These are phyloP conservation scores for Heterobasidion occidentale DNA, from an alignment of 1,284 basidiomycete genomes.

Conservation along the genomic window DNA sequence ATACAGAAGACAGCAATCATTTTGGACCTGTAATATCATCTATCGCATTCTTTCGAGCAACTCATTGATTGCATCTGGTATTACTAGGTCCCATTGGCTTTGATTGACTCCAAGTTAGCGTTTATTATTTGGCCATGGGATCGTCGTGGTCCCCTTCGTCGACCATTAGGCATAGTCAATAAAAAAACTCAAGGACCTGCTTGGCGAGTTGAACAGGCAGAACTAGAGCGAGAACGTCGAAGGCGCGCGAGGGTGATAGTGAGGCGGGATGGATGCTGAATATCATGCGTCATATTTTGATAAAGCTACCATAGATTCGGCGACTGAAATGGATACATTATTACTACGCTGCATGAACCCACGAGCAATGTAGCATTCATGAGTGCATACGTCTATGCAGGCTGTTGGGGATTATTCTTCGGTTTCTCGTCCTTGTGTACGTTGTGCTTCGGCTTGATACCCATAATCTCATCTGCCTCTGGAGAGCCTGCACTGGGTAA, in stretches of 20 bases:
- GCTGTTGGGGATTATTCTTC: not conserved
- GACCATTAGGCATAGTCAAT: constrained; percentile 17
- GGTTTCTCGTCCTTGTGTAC: not conserved
- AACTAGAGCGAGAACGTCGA: constrained; percentile 35
- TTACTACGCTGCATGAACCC: no score
- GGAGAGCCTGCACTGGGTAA: constrained; percentile 44
- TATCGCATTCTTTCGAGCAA: not conserved
- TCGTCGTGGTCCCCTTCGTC: constrained; percentile 38
- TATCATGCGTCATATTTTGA: not conserved
- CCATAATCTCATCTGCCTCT: constrained; percentile 46
- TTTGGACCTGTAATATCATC: constrained; percentile 55
- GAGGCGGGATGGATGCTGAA: not conserved
- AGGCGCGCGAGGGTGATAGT: constrained; percentile 35
- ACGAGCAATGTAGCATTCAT: no score
- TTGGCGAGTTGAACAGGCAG: constrained; percentile 37
- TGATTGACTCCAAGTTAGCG: constrained; percentile 55
- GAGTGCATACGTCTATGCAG: not conserved
- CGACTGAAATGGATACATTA: no score
- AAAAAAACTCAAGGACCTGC: constrained; percentile 24
- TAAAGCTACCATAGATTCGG: no score
- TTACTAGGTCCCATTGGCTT: constrained; percentile 47
- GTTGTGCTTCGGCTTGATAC: constrained; percentile 16
- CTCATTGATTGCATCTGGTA: not conserved
- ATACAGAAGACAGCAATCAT: constrained; percentile 64
- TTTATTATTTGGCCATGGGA: constrained; percentile 56